Conservation (phyloP, 805 yeast genomes). For the Ogataea glucozyma region DNA sequence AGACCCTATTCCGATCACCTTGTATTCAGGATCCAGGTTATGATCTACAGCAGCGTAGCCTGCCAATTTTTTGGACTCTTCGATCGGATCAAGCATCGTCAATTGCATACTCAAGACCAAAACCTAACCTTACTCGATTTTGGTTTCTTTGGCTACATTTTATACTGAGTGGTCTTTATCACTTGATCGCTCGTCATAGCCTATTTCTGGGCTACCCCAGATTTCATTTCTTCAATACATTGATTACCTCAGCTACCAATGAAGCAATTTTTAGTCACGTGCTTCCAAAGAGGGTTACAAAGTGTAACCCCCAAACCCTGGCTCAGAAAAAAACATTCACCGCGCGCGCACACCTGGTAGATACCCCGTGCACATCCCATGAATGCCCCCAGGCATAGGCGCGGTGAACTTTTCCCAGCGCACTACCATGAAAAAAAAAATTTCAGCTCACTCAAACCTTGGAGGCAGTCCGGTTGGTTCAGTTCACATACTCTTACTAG, state of each 20-base stretch:
- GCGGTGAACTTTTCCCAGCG: slow-evolving; percentile 1
- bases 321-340: slow-evolving; percentile 2
- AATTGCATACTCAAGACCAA: background rate
- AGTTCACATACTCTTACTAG: slow-evolving; percentile 1
- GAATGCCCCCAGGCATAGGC: too few relatives aligned
- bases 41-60: slow-evolving; percentile 93
- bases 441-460: background rate
- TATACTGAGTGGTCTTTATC: too few relatives aligned
- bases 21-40: slow-evolving; percentile 68
- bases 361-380: too few relatives aligned
- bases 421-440: slow-evolving; percentile 8
- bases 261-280: slow-evolving; percentile 1
- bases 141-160: background rate
- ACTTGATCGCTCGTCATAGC: too few relatives aligned
- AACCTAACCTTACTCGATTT: too few relatives aligned
- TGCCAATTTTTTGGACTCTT: slow-evolving; percentile 81
- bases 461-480: slow-evolving; percentile 1
- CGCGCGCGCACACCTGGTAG: slow-evolving; percentile 11
- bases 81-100: slow-evolving; percentile 40
- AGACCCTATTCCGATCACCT: slow-evolving; percentile 89
- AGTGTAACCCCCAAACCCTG: slow-evolving; percentile 4
- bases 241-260: background rate
- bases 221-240: background rate
- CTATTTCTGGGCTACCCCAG: slow-evolving; percentile 6
- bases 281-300: slow-evolving; percentile 1